phyloP scores from a whole-genome alignment of 2,329 filamentous ascomycete species.

The Rosellinia necatrix region DNA sequence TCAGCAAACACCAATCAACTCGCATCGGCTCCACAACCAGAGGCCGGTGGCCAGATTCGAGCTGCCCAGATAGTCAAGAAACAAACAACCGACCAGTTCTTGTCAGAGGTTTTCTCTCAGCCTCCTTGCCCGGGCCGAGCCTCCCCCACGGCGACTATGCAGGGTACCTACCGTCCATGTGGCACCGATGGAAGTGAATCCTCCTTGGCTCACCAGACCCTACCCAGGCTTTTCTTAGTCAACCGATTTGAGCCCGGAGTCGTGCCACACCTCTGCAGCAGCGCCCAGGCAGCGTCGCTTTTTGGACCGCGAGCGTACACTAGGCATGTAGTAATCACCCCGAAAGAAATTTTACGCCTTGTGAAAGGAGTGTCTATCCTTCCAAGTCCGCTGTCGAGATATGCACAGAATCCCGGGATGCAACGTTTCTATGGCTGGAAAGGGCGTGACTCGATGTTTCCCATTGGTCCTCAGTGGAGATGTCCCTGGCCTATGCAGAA shows the following conservation, averaged over 20 bases:
- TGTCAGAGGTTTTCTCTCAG: slow-evolving; percentile 15
- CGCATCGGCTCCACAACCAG: neutral
- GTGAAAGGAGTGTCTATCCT: neutral
- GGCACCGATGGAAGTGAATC: neutral
- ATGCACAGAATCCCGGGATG: slow-evolving; percentile 25
- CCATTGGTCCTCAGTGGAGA: slow-evolving; percentile 8
- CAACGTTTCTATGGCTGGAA: slow-evolving; percentile 18
- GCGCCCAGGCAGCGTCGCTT: neutral
- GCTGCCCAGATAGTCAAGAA: neutral
- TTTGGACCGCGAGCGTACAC: neutral
- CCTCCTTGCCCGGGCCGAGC: slow-evolving; percentile 18
- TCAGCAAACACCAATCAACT: slow-evolving; percentile 7
- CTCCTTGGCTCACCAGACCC: neutral
- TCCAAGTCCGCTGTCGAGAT: neutral
- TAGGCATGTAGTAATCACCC: slow-evolving; percentile 3
- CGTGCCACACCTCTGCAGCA: slow-evolving; percentile 12
- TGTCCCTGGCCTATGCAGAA: slow-evolving; percentile 10
- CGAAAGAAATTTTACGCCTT: too few relatives aligned
- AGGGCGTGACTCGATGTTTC: neutral
- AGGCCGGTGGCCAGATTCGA: neutral
- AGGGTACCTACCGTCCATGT: slow-evolving; percentile 15
- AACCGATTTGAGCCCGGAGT: neutral
- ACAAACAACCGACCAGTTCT: slow-evolving; percentile 5
- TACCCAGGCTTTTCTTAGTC: slow-evolving; percentile 2
- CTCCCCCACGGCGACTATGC: slow-evolving; percentile 23